Evolutionary conservation across 1,139 yeast species (phyloP), one percentile per base, ranked within the genome.

Genomic region (Meyerozyma elateridarum): DNA sequence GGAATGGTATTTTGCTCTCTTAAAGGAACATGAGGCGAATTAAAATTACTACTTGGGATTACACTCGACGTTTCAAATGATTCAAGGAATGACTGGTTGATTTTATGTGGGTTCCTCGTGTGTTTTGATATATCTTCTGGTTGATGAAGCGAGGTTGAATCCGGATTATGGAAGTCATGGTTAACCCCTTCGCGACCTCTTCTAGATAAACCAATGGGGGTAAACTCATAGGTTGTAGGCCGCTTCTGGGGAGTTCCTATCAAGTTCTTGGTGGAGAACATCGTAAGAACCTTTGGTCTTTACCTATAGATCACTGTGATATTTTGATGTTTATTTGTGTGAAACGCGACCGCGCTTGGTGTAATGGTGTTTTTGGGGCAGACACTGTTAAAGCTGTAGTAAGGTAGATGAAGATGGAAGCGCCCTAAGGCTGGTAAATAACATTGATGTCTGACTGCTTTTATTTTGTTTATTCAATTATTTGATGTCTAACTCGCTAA

Each of bases 121-220:
- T 22, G 11, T 7, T 22, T 25, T 14, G 25, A 15, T 16, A n/a
- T 15, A 7, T 12, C 14, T 3, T 21, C 15, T 8, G 27, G 20
- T 24, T 25, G 29, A 11, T 29, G 31, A 7, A 38, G 30, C 8
- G 26, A 22, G 7, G 38, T 24, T 20, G n/a, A n/a, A n/a, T n/a
- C n/a, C n/a, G n/a, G n/a, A n/a, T n/a, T n/a, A n/a, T n/a, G n/a
- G n/a, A n/a, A n/a, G n/a, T n/a, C n/a, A n/a, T n/a, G n/a, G n/a
- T n/a, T n/a, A n/a, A n/a, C n/a, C n/a, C n/a, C n/a, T n/a, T n/a
- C n/a, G n/a, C n/a, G n/a, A n/a, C 32, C 15, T 31, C 38, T 36
- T 32, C 41, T n/a, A 9, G 37, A 27, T 21, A 34, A 45, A 1
- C 70, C 73, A 22, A 69, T 60, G 3, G 75, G 75, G 4, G 74